These are phyloP conservation scores for Emergomyces africanus DNA, from an alignment of 2,329 filamentous ascomycete genomes.

Conservation along the genomic window DNA sequence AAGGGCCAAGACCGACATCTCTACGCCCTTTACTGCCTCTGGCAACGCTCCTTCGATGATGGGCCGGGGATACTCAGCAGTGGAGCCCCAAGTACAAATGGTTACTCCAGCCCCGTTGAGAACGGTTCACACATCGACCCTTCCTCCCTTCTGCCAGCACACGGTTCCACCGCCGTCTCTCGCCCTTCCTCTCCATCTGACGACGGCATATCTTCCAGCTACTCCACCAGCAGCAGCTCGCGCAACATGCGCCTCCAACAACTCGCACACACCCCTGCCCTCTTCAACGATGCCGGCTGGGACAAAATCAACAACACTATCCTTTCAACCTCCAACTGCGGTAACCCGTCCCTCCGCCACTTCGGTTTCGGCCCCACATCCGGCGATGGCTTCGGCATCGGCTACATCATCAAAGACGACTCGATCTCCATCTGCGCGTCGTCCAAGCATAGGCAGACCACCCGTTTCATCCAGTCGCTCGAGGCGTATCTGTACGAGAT, in stretches of 20 bases:
- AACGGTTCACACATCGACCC: constrained; percentile 17
- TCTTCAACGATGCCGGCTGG: constrained; percentile 86
- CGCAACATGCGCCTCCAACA: constrained; percentile 34
- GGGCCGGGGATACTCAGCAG: constrained; percentile 42
- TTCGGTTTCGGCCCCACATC: constrained; percentile 95
- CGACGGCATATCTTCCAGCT: constrained; percentile 35
- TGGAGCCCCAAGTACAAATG: constrained; percentile 40
- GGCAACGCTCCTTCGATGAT: constrained; percentile 79
- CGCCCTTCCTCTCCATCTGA: constrained; percentile 29
- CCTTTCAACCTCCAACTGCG: constrained; percentile 95
- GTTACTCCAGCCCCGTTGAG: constrained; percentile 48
- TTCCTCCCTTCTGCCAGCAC: constrained; percentile 10
- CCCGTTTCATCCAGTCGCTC: constrained; percentile 75
- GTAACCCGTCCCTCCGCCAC: constrained; percentile 84
- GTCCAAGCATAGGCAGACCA: constrained; percentile 88
- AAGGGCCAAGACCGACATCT: constrained; percentile 86
- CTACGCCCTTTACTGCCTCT: constrained; percentile 87
- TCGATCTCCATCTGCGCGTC: constrained; percentile 81
- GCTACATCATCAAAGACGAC: constrained; percentile 97
- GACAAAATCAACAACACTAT: constrained; percentile 92
- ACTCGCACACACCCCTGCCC: constrained; percentile 43
- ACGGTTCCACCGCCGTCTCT: background rate
- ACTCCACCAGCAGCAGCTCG: constrained; percentile 32
- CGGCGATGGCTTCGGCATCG: constrained; percentile 89
- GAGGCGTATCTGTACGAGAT: constrained; percentile 89